phyloP scores from a whole-genome alignment of 768 basidiomycete species.

The Russula sp. region DNA sequence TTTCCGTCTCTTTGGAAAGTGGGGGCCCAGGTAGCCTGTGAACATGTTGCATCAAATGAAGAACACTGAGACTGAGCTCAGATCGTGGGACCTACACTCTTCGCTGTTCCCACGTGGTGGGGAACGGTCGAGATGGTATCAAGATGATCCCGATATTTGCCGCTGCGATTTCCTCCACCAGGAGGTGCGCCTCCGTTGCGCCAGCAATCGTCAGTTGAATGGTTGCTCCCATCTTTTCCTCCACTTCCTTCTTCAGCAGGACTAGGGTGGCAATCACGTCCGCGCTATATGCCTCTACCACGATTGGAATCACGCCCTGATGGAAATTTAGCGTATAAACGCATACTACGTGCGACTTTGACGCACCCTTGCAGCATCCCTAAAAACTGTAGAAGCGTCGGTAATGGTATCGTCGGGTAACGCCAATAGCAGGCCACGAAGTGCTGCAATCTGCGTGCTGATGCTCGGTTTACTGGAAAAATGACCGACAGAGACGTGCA shows the following conservation, averaged over 20 bases:
- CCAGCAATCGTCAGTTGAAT: slow-evolving; percentile 49
- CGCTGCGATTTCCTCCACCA: slow-evolving; percentile 64
- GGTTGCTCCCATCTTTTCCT: slow-evolving; percentile 32
- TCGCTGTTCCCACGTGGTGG: slow-evolving; percentile 56
- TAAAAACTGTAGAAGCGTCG: slow-evolving; percentile 36
- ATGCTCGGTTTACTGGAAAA: slow-evolving; percentile 39
- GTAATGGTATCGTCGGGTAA: slow-evolving; percentile 27
- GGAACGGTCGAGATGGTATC: slow-evolving; percentile 62
- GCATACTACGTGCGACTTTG: neutral
- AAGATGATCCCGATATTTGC: slow-evolving; percentile 68
- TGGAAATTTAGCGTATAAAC: neutral
- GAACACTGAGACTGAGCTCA: neutral
- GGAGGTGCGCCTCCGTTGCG: slow-evolving; percentile 59
- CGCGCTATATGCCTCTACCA: slow-evolving; percentile 54
- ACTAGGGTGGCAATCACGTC: slow-evolving; percentile 65
- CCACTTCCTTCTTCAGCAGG: slow-evolving; percentile 55
- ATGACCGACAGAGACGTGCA: slow-evolving; percentile 58
- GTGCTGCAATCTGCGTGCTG: slow-evolving; percentile 58
- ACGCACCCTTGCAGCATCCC: slow-evolving; percentile 40
- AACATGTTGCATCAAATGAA: neutral
- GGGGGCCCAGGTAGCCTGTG: slow-evolving; percentile 67
- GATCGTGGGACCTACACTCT: slow-evolving; percentile 44
- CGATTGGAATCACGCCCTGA: slow-evolving; percentile 52
- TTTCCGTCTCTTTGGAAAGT: slow-evolving; percentile 49
- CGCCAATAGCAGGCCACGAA: slow-evolving; percentile 44